Evolutionary conservation across 2,329 filamentous ascomycete species (phyloP).

Genomic region (Neonectria hederae): DNA sequence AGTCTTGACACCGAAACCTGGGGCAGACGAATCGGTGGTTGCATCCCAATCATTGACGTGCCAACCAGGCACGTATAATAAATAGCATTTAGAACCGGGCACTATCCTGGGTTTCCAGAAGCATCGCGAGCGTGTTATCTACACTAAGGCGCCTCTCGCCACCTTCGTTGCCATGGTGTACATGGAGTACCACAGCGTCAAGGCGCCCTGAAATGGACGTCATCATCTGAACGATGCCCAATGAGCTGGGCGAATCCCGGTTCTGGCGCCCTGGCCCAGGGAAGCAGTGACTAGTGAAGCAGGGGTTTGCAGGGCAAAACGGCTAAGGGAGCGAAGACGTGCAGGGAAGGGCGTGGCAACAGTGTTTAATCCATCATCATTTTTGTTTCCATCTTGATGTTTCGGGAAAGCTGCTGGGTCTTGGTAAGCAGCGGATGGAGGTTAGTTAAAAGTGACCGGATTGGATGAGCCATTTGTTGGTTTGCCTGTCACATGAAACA

Average conservation of each 20-base stretch:
- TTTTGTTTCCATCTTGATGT: neutral
- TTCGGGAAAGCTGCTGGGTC: neutral
- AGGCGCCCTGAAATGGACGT: conserved; percentile 1
- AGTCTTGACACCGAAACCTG: neutral
- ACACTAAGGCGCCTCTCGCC: no score
- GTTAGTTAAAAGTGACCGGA: neutral
- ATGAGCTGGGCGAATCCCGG: conserved; percentile 32
- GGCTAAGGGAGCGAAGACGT: neutral
- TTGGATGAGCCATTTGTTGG: neutral
- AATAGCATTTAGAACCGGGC: no score
- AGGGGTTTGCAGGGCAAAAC: conserved; percentile 6
- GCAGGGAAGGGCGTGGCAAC: neutral
- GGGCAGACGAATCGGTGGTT: no score
- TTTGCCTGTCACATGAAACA: neutral
- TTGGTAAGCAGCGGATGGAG: neutral
- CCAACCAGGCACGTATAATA: neutral
- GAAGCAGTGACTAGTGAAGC: conserved; percentile 8
- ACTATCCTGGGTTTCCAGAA: no score
- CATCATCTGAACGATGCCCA: conserved; percentile 20
- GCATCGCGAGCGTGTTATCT: no score
- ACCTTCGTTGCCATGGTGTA: no score
- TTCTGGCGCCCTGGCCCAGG: conserved; percentile 7
- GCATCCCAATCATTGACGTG: neutral
- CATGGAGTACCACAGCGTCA: neutral
- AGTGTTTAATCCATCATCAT: neutral